Base-by-base conservation (phyloP, 345 rosid species). In the Toxicodendron radicans region DNA sequence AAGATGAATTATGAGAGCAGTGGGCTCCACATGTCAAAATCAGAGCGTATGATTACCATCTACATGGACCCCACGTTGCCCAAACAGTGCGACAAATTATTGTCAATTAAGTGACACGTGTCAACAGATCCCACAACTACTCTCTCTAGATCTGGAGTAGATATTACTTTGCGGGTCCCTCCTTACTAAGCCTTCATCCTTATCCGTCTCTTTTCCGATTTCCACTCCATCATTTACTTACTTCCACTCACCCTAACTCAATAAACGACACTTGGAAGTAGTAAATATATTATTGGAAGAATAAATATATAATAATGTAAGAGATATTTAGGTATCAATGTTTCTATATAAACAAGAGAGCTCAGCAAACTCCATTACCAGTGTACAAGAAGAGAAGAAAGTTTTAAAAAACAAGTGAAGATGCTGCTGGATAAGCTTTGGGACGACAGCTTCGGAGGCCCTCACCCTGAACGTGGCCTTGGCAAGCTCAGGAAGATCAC, bases 381-480 rank as follows among this genome's bases (percentile, higher is more conserved):
- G 58, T 12, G 52, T 49, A n/a, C 59, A 6, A 58, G 46, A 45
- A 38, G 16, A 12, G 52, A 67, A 61, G 23, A 35, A 46, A 27
- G 56, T 14, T 20, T 13, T 32, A 51, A 14, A 16, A 0, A 0
- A 23, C 4, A 21, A 16, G 0, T 69, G 2, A 30, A 51, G 86
- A 86, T 85, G 79, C 78, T 89, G 77, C 84, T 90, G 13, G 97
- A 76, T 72, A 88, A 86, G 74, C 79, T 92, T 33, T 95, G 99
- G 99, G 98, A 95, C 70, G 99, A 92, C 72, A 89, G 83, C 14
- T 78, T 88, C 0, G 99, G 95, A 0, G 99, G 99, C 14, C 99
- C 99, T 73, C 95, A 78, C 69, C 99, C 99, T 2, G 98, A 95
- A 0, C 94, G 86, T 43, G 99, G 99, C 68, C 94, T 92, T 45